Percentiles rank a stretch among this genome's conserved stretches.
Conservation (phyloP, 2,329 filamentous ascomycete species). For the Parastagonospora avenae region DNA sequence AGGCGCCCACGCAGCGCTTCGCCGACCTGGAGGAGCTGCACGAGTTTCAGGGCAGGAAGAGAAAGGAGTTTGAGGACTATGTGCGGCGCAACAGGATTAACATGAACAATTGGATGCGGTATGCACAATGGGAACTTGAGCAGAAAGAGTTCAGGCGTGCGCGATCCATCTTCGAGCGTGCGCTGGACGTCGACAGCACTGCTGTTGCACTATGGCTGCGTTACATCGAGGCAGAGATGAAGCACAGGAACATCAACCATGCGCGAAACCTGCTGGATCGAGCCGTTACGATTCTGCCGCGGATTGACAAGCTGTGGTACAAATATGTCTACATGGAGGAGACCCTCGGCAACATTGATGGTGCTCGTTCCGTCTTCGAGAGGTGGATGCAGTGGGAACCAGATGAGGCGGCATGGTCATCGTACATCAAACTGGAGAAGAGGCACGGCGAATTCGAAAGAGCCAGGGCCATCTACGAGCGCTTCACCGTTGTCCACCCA, state of each 20-base stretch:
- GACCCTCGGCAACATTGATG: conserved; percentile 91
- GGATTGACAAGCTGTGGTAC: conserved; percentile 97
- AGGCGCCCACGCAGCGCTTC: conserved; percentile 92
- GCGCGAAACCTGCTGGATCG: conserved; percentile 92
- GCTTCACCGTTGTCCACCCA: conserved; percentile 90
- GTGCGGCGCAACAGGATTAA: conserved; percentile 91
- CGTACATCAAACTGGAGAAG: conserved; percentile 97
- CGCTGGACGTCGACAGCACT: conserved; percentile 88
- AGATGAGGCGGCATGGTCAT: conserved; percentile 91
- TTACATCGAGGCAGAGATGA: conserved; percentile 97
- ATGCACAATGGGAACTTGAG: conserved; percentile 95
- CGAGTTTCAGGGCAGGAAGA: conserved; percentile 94
- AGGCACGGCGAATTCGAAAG: conserved; percentile 89
- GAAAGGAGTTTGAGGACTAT: conserved; percentile 98
- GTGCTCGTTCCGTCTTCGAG: conserved; percentile 92
- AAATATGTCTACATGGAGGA: conserved; percentile 99
- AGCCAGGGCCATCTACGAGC: conserved; percentile 85
- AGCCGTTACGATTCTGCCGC: conserved; percentile 87
- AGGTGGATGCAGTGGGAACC: conserved; percentile 99
- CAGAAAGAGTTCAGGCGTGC: conserved; percentile 96
- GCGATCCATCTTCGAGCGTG: conserved; percentile 90
- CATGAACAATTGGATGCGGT: conserved; percentile 99
- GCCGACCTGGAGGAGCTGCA: conserved; percentile 97
- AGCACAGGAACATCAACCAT: conserved; percentile 78
- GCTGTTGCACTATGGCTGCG: conserved; percentile 87